Base-by-base conservation (phyloP, 306 rosid genomes). In the Pyrus betulifolia region DNA sequence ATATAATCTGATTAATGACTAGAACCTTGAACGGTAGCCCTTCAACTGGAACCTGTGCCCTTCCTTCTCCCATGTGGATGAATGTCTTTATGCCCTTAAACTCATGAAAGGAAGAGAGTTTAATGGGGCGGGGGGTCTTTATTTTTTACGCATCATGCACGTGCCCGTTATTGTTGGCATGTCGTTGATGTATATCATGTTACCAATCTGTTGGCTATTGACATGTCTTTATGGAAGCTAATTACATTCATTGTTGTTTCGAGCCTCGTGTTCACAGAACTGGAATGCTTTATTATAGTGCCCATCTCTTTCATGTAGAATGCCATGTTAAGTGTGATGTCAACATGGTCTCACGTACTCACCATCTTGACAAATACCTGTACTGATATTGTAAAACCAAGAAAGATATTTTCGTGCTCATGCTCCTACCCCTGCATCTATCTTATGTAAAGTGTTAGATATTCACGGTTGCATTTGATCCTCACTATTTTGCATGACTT, bases 51-150 rank as follows among this genome's bases (percentile, higher is more conserved):
- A 57, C 62, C 60, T 57, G 21, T 57, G 62, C 25, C 62, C 14
- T 57, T 57, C 25, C 27, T 54, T 19, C 22, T 60, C 70, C 55
- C 67, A 46, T 58, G 49, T 75, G 69, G 35, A 18, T 85, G 94
- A 90, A 89, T 84, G 96, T 87, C 72, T 93, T 93, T 60, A 82
- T 93, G 80, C 91, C 91, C 13, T 21, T 89, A 59, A 93, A 85
- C 40, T 61, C 69, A 31, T 27, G 14, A 64, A 64, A 0, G 44
- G 1, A 15, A 64, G 21, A 8, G 55, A 49, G 19, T 49, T 49
- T 49, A 2, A 49, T 14, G 55, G 55, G 55, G 55, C 3, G 8
- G 55, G 15, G 55, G 55, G 55, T 49, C 55, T 49, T 15, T 15
- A 14, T 15, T 49, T 1, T 49, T 5, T 49, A 49, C 1, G 8